Percentiles rank a stretch among this genome's conserved stretches.
phyloP scores from a whole-genome alignment of 1,139 yeast species.

The Zygosaccharomyces pseudobailii region DNA sequence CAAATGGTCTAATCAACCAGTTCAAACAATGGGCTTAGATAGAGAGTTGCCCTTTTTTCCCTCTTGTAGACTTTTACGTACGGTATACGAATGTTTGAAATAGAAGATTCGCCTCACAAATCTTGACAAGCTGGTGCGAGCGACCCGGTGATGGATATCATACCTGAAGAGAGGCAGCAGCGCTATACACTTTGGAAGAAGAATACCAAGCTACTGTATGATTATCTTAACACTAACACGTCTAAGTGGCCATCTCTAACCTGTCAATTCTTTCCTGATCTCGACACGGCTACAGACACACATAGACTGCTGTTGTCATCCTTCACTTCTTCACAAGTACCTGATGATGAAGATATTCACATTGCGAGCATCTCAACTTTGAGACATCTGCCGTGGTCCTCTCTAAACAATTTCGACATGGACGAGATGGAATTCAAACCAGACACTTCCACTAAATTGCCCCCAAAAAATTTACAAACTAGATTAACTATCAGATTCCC shows the following conservation, averaged over 20 bases:
- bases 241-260: constrained; percentile 78
- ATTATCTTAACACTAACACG: constrained; percentile 69
- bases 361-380: constrained; percentile 30
- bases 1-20: constrained; percentile 88
- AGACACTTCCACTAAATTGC: constrained; percentile 27
- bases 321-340: constrained; percentile 34
- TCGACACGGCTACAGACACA: constrained; percentile 27
- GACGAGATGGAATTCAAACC: constrained; percentile 36
- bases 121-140: neutral
- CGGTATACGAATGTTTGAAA: neutral
- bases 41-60: constrained; percentile 5
- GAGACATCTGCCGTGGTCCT: constrained; percentile 31
- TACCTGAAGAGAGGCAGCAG: constrained; percentile 38
- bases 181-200: constrained; percentile 73
- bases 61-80: neutral
- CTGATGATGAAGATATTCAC: constrained; percentile 32
- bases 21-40: constrained; percentile 78
- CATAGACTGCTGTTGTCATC: constrained; percentile 32
- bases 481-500: constrained; percentile 32
- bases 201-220: constrained; percentile 68
- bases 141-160: constrained; percentile 3
- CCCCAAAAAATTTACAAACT: constrained; percentile 29
- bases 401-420: constrained; percentile 34
- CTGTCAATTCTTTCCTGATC: constrained; percentile 66
- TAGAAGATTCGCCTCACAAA: neutral